These are phyloP conservation scores for Debaryomyces robertsiae DNA, from an alignment of 1,139 yeast genomes.

Conservation along the genomic window DNA sequence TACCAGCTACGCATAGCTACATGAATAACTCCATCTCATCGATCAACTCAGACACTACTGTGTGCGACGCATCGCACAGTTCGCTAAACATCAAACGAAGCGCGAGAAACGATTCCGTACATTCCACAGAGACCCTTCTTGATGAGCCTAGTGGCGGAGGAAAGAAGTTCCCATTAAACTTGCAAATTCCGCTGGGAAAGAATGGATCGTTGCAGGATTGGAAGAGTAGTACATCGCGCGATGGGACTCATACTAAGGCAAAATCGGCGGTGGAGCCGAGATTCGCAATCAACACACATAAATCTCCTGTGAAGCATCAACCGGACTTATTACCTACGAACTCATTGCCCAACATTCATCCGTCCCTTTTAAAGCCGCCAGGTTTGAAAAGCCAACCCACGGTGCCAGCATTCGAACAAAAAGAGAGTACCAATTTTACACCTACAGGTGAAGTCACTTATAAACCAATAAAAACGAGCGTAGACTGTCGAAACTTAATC, in stretches of 20 bases:
- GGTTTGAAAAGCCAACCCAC: slow-evolving; percentile 18
- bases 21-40: slow-evolving; percentile 23
- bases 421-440: slow-evolving; percentile 9
- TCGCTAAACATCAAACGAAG: background rate
- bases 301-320: slow-evolving; percentile 6
- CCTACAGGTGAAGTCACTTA: slow-evolving; percentile 17
- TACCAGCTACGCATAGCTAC: slow-evolving; percentile 14
- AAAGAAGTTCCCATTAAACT: slow-evolving; percentile 12
- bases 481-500: slow-evolving; percentile 13
- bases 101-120: slow-evolving; percentile 16
- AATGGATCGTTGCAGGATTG: slow-evolving; percentile 5
- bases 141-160: slow-evolving; percentile 19
- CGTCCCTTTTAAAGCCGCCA: slow-evolving; percentile 4
- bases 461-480: slow-evolving; percentile 1
- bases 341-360: slow-evolving; percentile 5
- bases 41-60: slow-evolving; percentile 23
- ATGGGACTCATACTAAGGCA: slow-evolving; percentile 16
- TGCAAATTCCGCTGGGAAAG: slow-evolving; percentile 11
- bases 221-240: slow-evolving; percentile 8
- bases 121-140: slow-evolving; percentile 30
- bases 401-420: slow-evolving; percentile 14
- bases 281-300: slow-evolving; percentile 11
- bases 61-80: slow-evolving; percentile 16
- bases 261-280: slow-evolving; percentile 15
- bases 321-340: slow-evolving; percentile 7